phyloP scores from a whole-genome alignment of 495 filamentous ascomycete species.

The Lindgomyces ingoldianus region DNA sequence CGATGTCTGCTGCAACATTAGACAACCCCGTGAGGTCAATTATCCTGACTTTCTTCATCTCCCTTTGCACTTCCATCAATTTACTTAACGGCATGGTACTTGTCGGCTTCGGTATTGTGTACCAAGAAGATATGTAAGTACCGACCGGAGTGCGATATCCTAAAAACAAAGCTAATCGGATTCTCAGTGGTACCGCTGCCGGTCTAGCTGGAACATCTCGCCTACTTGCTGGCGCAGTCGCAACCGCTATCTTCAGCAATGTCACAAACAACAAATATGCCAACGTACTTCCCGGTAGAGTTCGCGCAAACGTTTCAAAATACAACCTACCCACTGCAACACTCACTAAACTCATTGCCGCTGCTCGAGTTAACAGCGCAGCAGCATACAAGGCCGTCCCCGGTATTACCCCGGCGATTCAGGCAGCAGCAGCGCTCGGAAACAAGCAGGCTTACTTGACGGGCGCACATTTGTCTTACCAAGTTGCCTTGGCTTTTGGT shows the following conservation, averaged over 20 bases:
- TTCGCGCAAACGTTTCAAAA: slow-evolving; percentile 10
- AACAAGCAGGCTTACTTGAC: slow-evolving; percentile 33
- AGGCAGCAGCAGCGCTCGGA: slow-evolving; percentile 17
- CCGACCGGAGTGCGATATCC: neutral
- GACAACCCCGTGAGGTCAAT: slow-evolving; percentile 29
- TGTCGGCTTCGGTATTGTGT: slow-evolving; percentile 34
- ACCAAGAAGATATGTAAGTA: slow-evolving; percentile 34
- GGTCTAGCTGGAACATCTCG: slow-evolving; percentile 28
- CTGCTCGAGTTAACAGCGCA: slow-evolving; percentile 17
- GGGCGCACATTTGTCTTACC: slow-evolving; percentile 30
- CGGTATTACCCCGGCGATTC: slow-evolving; percentile 26
- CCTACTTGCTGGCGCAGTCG: slow-evolving; percentile 28
- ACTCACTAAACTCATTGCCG: slow-evolving; percentile 19
- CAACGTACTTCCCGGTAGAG: neutral
- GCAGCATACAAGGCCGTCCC: slow-evolving; percentile 30
- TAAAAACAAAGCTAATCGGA: neutral
- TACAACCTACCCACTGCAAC: slow-evolving; percentile 12
- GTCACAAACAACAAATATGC: slow-evolving; percentile 34
- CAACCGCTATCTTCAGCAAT: slow-evolving; percentile 32
- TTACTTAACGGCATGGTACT: slow-evolving; percentile 32
- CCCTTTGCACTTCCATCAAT: slow-evolving; percentile 26
- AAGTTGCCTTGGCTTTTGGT: slow-evolving; percentile 35
- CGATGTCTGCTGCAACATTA: slow-evolving; percentile 26
- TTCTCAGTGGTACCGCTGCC: slow-evolving; percentile 22
- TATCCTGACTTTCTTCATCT: slow-evolving; percentile 31